Percentiles rank a stretch among this genome's conserved stretches.
Evolutionary conservation across 1,284 basidiomycete species (phyloP).

Genomic region (Rhodofomes roseus): DNA sequence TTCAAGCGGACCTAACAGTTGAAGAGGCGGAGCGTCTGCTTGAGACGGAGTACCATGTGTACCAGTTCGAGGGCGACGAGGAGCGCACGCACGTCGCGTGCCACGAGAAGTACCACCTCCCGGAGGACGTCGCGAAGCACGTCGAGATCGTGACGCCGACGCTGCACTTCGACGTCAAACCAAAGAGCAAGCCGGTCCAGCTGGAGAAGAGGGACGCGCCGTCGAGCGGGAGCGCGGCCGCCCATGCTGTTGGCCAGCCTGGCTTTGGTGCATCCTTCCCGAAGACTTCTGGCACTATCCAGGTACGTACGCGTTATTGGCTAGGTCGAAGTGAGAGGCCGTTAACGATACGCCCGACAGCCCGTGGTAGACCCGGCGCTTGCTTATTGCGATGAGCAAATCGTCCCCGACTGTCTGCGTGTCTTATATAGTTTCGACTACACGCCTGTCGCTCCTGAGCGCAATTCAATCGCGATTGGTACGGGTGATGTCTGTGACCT

Average conservation of each 20-base stretch:
- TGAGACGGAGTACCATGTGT: slow-evolving; percentile 43
- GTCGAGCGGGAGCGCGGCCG: neutral
- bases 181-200: neutral
- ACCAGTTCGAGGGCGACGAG: slow-evolving; percentile 33
- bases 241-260: slow-evolving; percentile 21
- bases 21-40: slow-evolving; percentile 43
- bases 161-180: slow-evolving; percentile 40
- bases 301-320: slow-evolving; percentile 3
- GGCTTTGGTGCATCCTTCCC: slow-evolving; percentile 20
- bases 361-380: neutral
- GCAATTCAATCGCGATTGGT: slow-evolving; percentile 12
- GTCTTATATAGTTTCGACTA: slow-evolving; percentile 14
- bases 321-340: too few species aligned
- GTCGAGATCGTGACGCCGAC: slow-evolving; percentile 47
- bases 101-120: slow-evolving; percentile 40
- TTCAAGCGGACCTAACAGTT: slow-evolving; percentile 40
- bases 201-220: neutral
- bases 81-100: slow-evolving; percentile 35
- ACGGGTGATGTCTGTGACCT: neutral
- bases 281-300: slow-evolving; percentile 4
- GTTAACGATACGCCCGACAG: neutral
- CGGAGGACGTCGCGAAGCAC: slow-evolving; percentile 38
- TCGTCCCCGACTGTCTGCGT: slow-evolving; percentile 12
- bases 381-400: slow-evolving; percentile 9
- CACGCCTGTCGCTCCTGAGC: slow-evolving; percentile 6